A percentile compares a stretch with the other conserved stretches of the same genome.
phyloP scores from a whole-genome alignment of 2,329 filamentous ascomycete genomes.

The Fusarium verticillioides region DNA sequence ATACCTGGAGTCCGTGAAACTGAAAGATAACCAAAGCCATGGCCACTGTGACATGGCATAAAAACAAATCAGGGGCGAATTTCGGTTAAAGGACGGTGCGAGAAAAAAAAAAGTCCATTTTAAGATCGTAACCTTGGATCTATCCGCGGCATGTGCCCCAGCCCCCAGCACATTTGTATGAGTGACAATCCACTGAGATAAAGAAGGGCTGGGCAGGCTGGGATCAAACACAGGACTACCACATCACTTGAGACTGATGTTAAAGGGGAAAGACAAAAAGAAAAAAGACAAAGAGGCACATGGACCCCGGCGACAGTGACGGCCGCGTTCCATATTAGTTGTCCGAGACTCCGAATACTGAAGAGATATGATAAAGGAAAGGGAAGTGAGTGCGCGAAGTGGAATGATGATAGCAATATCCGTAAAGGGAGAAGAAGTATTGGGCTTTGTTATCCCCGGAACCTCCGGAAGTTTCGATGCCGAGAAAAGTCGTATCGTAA shows the following conservation, averaged over 20 bases:
- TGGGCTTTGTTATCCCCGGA: constrained; percentile 1
- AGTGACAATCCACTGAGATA: constrained; percentile 16
- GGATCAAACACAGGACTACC: constrained; percentile 11
- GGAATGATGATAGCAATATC: constrained; percentile 7
- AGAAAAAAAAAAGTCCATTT: constrained; percentile 1
- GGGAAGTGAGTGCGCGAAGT: constrained; percentile 1
- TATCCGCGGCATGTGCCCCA: constrained; percentile 32
- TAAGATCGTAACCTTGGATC: constrained; percentile 22
- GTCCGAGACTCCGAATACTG: not conserved
- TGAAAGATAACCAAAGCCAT: constrained; percentile 25
- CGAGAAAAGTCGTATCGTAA: constrained; percentile 7
- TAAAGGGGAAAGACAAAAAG: not conserved
- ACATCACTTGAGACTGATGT: constrained; percentile 12
- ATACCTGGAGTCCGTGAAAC: constrained; percentile 5
- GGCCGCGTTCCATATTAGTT: not conserved
- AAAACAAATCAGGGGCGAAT: constrained; percentile 23
- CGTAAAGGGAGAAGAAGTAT: constrained; percentile 17
- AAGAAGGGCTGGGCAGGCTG: not conserved
- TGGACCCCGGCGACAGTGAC: not conserved
- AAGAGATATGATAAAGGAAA: constrained; percentile 1
- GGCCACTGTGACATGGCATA: constrained; percentile 5
- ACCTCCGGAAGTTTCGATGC: constrained; percentile 9
- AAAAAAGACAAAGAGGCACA: not conserved
- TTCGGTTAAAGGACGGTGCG: constrained; percentile 23
- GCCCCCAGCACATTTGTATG: constrained; percentile 11